Evolutionary conservation across 1,139 yeast genomes (phyloP).

Genomic region (Suhomyces bokatorum): DNA sequence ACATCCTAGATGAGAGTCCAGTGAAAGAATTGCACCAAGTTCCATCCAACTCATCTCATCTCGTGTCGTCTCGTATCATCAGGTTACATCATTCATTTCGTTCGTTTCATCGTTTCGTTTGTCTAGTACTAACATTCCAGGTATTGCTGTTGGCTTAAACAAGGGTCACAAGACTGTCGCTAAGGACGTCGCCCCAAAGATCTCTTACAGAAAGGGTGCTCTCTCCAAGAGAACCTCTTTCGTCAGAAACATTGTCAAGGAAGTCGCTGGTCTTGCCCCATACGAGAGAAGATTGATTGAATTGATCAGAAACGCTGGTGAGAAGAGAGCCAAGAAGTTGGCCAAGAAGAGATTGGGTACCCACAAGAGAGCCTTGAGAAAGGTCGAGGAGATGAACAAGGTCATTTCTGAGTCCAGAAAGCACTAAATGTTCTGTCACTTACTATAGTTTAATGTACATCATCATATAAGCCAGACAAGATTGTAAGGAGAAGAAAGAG

Average conservation of each 20-base stretch:
- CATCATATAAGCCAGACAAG: conserved; percentile 11
- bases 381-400: conserved; percentile 97
- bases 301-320: conserved; percentile 99
- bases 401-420: conserved; percentile 98
- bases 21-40: neutral
- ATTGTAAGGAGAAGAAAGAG: neutral
- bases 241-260: conserved; percentile 94
- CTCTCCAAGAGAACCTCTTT: conserved; percentile 93
- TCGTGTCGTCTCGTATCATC: too few species aligned
- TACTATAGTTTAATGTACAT: conserved; percentile 17
- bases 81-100: too few species aligned
- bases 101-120: too few species aligned
- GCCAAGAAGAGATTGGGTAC: conserved; percentile 99
- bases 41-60: neutral
- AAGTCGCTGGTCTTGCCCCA: conserved; percentile 99
- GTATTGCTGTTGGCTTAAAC: conserved; percentile 98
- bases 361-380: conserved; percentile 98
- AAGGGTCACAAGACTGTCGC: conserved; percentile 98
- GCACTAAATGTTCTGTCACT: conserved; percentile 36
- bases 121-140: conserved; percentile 38
- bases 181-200: conserved; percentile 90
- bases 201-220: conserved; percentile 97
- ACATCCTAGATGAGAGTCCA: too few species aligned
- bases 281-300: conserved; percentile 99
- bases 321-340: conserved; percentile 99